Conservation (phyloP, 164 flowering plant genomes). For the Magnolia officinalis region DNA sequence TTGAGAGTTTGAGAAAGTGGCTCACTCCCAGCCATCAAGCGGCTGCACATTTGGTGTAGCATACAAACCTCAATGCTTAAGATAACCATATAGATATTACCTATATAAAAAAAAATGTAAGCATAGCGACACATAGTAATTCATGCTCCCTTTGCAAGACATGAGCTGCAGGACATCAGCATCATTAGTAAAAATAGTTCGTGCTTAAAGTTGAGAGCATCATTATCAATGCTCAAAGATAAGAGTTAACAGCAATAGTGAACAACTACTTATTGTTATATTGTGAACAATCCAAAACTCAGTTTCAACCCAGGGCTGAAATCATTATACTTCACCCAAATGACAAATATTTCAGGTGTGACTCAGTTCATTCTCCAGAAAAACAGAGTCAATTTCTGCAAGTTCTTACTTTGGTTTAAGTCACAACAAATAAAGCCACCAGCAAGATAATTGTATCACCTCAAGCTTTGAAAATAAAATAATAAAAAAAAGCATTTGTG, state of each 20-base stretch:
- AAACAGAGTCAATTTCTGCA: not conserved
- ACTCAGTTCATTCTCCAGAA: not conserved
- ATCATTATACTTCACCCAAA: not conserved
- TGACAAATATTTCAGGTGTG: not conserved
- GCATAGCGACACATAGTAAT: not conserved
- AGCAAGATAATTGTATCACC: not conserved
- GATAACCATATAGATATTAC: too few species aligned
- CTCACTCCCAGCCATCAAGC: too few species aligned
- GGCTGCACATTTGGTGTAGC: too few species aligned
- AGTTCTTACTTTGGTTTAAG: not conserved
- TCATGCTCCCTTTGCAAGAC: not conserved
- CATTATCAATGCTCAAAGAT: too few species aligned
- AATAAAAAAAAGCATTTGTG: not conserved
- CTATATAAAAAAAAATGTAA: too few species aligned
- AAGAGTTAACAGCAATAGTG: not conserved
- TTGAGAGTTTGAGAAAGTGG: too few species aligned
- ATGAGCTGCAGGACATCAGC: too few species aligned
- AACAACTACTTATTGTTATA: not conserved
- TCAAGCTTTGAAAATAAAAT: not conserved
- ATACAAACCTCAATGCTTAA: too few species aligned
- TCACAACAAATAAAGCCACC: not conserved
- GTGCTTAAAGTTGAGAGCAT: too few species aligned
- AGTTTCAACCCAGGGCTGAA: not conserved
- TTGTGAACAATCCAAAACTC: not conserved
- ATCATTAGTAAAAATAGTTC: too few species aligned